These are phyloP conservation scores for Cucumis cinereus DNA, from an alignment of 306 rosid genomes.

Conservation along the genomic window DNA sequence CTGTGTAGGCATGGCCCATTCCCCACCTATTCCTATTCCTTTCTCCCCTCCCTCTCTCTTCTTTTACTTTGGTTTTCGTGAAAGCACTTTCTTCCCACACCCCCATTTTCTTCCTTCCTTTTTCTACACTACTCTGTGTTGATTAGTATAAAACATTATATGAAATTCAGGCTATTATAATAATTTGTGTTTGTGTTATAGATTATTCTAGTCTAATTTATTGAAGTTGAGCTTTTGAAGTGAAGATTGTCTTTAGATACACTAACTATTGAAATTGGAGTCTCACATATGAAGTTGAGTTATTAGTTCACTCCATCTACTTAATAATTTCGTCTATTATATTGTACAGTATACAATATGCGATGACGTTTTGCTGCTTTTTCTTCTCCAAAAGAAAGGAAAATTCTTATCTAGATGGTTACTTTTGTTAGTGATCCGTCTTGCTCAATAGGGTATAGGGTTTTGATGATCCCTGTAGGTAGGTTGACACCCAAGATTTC, in stretches of 20 bases:
- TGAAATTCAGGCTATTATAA: no score
- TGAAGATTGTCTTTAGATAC: no score
- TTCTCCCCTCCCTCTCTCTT: background rate
- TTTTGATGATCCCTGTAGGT: background rate
- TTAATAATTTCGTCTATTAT: no score
- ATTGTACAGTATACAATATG: no score
- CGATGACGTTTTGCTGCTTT: background rate
- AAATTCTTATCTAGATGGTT: background rate
- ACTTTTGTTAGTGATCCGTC: background rate
- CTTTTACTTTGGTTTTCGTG: constrained; percentile 60
- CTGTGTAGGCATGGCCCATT: constrained; percentile 31
- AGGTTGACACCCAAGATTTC: background rate
- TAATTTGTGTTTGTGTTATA: no score
- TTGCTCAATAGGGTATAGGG: background rate
- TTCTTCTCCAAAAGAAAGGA: background rate
- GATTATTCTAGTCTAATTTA: no score
- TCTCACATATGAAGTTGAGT: no score
- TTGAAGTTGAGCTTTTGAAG: no score
- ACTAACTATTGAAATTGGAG: no score
- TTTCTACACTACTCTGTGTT: background rate
- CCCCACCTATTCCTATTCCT: constrained; percentile 8
- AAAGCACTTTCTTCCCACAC: constrained; percentile 27
- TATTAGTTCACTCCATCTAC: no score
- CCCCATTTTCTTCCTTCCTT: background rate
- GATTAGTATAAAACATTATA: background rate